A percentile compares a stretch with the other conserved stretches of the same genome.
Conservation (phyloP, 306 rosid species). For the Glycine soja region DNA sequence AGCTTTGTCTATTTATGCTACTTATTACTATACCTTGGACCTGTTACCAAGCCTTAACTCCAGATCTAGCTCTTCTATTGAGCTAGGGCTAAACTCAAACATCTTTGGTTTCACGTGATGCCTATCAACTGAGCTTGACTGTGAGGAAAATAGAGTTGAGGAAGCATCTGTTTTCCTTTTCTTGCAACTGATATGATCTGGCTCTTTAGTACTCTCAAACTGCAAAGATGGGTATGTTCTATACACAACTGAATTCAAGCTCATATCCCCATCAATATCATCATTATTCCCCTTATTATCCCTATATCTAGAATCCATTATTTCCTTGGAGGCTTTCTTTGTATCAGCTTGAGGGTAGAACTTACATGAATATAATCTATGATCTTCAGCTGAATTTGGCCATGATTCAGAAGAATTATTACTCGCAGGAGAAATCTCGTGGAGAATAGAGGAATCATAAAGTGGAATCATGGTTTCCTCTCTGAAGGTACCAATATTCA, state of each 20-base stretch:
- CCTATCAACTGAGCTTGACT: constrained; percentile 46
- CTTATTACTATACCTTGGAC: constrained; percentile 51
- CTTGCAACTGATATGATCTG: constrained; percentile 54
- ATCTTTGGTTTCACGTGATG: constrained; percentile 27
- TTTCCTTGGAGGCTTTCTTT: constrained; percentile 52
- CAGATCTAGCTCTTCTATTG: constrained; percentile 56
- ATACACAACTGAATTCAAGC: constrained; percentile 50
- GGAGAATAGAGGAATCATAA: constrained; percentile 46
- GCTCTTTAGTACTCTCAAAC: constrained; percentile 44
- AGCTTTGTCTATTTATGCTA: constrained; percentile 38
- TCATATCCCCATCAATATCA: constrained; percentile 41
- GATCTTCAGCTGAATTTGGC: constrained; percentile 53
- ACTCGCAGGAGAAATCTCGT: constrained; percentile 24
- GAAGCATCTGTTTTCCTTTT: constrained; percentile 66
- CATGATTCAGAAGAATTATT: constrained; percentile 50
- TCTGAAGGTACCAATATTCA: constrained; percentile 19
- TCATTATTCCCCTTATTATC: not conserved
- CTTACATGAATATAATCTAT: constrained; percentile 37
- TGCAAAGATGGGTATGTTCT: constrained; percentile 21
- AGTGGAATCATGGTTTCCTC: constrained; percentile 45
- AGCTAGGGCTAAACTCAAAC: constrained; percentile 48
- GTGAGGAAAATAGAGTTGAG: constrained; percentile 52
- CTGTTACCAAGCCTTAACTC: constrained; percentile 58
- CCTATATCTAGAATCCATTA: constrained; percentile 48
- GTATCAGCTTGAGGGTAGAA: constrained; percentile 38